phyloP scores from a whole-genome alignment of 345 rosid genomes.

The Eucalyptus dawsonii region DNA sequence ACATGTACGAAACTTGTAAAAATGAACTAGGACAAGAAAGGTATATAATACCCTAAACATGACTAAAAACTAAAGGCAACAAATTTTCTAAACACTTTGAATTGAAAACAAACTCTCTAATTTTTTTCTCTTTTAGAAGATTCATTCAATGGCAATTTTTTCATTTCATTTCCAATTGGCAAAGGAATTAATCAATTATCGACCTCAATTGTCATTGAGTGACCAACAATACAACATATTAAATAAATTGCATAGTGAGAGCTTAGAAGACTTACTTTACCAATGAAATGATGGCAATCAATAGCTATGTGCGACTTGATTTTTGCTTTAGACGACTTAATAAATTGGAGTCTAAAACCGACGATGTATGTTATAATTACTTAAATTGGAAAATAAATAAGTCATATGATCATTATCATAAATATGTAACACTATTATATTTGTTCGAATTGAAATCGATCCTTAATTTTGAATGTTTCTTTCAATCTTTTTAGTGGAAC shows the following conservation, averaged over 20 bases:
- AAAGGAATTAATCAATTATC: too few species aligned
- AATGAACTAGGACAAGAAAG: background rate
- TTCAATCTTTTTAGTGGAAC: background rate
- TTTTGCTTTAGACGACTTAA: background rate
- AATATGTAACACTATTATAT: background rate
- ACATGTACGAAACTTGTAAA: background rate
- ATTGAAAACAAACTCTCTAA: background rate
- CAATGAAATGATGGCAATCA: background rate
- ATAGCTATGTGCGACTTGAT: background rate
- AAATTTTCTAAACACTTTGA: background rate
- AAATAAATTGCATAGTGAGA: background rate
- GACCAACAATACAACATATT: background rate
- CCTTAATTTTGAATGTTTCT: background rate
- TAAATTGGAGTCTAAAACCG: background rate
- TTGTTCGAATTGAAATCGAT: background rate
- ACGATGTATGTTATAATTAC: background rate
- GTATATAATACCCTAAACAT: background rate
- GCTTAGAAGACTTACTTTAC: background rate
- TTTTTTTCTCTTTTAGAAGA: too few species aligned
- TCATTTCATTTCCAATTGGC: background rate
- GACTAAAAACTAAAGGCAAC: background rate
- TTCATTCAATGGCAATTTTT: too few species aligned
- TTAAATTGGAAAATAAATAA: background rate
- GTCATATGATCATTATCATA: background rate
- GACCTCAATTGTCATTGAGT: background rate